Conservation (phyloP, 2,329 filamentous ascomycete genomes). For the Xylaria sp. region DNA sequence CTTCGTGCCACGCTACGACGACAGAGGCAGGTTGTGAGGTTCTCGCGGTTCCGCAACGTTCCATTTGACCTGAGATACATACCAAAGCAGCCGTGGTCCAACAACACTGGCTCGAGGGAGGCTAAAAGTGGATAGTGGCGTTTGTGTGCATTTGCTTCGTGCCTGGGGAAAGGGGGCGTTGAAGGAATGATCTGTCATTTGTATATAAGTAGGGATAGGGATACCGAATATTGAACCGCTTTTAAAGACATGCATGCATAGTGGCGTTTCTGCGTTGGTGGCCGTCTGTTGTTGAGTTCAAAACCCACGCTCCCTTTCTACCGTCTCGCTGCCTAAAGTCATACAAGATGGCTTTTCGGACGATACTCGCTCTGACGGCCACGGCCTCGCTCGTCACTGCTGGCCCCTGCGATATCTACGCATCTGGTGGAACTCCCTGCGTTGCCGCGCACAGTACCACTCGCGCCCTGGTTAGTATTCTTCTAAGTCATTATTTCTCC, state of each 20-base stretch:
- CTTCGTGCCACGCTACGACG: constrained; percentile 13
- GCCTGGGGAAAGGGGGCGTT: not conserved
- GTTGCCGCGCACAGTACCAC: constrained; percentile 74
- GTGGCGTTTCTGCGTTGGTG: not conserved
- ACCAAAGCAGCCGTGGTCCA: not conserved
- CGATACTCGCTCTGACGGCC: constrained; percentile 30
- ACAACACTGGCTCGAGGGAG: not conserved
- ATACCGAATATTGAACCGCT: not conserved
- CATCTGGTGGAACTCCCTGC: constrained; percentile 68
- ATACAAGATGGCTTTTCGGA: constrained; percentile 16
- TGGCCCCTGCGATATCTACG: constrained; percentile 71
- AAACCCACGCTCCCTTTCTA: not conserved
- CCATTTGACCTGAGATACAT: constrained; percentile 5
- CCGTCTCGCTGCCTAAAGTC: not conserved
- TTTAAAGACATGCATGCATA: not conserved
- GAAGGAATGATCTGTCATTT: not conserved
- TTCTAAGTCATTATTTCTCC: too few relatives aligned
- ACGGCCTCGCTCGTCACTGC: constrained; percentile 49
- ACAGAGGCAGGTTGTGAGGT: constrained; percentile 12
- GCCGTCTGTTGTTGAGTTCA: constrained; percentile 3
- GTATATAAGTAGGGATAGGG: constrained; percentile 12
- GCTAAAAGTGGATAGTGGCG: constrained; percentile 23
- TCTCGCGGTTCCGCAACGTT: constrained; percentile 18
- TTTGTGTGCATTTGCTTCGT: not conserved
- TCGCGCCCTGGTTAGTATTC: constrained; percentile 57